Percentiles rank a stretch among this genome's conserved stretches.
phyloP scores from a whole-genome alignment of 2,329 filamentous ascomycete genomes.

The Ophiostoma himal-ulmi region DNA sequence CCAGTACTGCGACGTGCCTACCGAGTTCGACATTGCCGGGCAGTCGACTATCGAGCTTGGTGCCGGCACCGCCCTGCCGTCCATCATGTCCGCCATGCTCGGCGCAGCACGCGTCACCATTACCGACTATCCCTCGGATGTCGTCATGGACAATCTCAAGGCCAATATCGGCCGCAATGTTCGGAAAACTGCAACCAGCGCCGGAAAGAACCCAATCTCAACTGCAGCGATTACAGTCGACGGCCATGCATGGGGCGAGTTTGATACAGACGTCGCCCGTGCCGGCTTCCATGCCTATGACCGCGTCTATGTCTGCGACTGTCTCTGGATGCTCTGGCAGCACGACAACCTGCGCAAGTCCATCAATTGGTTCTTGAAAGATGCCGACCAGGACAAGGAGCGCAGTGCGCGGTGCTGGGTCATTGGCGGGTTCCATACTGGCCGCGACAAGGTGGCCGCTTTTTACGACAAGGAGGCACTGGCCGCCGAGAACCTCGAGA shows the following conservation, averaged over 20 bases:
- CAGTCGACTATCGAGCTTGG: conserved; percentile 59
- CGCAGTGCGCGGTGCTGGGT: conserved; percentile 45
- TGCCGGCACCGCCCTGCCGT: conserved; percentile 55
- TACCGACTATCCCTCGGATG: conserved; percentile 61
- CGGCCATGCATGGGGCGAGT: conserved; percentile 61
- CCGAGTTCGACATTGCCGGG: conserved; percentile 44
- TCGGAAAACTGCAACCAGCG: conserved; percentile 28
- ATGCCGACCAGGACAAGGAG: conserved; percentile 1
- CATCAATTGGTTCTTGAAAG: conserved; percentile 56
- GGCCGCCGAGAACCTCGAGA: conserved; percentile 46
- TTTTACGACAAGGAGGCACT: conserved; percentile 55
- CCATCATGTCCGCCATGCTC: conserved; percentile 44
- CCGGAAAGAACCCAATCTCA: neutral
- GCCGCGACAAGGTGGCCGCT: conserved; percentile 55
- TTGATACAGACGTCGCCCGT: conserved; percentile 30
- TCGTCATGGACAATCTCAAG: conserved; percentile 53
- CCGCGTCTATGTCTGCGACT: conserved; percentile 64
- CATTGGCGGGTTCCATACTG: conserved; percentile 69
- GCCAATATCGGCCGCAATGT: conserved; percentile 52
- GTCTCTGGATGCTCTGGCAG: conserved; percentile 69
- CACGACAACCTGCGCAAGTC: conserved; percentile 60
- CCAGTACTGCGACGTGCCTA: conserved; percentile 13
- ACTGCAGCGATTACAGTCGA: conserved; percentile 39
- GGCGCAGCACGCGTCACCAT: conserved; percentile 49
- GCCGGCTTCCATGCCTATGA: conserved; percentile 43